Conservation (phyloP, 345 rosid genomes). For the Eucalyptus viminalis region DNA sequence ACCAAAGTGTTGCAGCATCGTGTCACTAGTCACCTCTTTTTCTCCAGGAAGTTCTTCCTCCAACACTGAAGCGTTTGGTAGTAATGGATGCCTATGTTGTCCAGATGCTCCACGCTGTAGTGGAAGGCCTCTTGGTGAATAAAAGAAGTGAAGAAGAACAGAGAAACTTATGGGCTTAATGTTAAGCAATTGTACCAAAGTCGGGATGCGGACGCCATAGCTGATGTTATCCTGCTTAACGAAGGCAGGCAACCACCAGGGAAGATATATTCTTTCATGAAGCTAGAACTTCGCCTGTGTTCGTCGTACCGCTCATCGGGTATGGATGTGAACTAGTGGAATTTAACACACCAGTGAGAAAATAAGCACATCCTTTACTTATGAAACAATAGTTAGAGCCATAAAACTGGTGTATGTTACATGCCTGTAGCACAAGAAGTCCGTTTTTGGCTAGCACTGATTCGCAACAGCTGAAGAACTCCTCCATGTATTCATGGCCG, state of each 20-base stretch:
- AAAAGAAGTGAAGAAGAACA: no score
- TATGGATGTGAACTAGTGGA: slow-evolving; percentile 56
- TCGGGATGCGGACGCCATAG: no score
- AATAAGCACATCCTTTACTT: neutral
- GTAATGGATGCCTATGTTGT: no score
- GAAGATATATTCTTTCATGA: slow-evolving; percentile 37
- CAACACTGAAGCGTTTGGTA: no score
- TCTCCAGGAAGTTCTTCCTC: no score
- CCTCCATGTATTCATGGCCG: slow-evolving; percentile 89
- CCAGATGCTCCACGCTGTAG: no score
- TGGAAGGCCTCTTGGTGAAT: no score
- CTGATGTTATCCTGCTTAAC: slow-evolving; percentile 55
- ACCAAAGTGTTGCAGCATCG: no score
- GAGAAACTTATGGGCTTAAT: no score
- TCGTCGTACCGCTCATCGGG: slow-evolving; percentile 73
- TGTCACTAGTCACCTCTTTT: no score
- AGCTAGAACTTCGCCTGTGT: slow-evolving; percentile 64
- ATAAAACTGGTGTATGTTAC: neutral
- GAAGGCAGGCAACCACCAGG: slow-evolving; percentile 89
- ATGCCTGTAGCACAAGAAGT: slow-evolving; percentile 62
- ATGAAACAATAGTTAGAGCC: neutral
- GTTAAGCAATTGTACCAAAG: no score
- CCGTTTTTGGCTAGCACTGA: slow-evolving; percentile 69
- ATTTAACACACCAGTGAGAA: neutral
- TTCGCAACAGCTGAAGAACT: slow-evolving; percentile 61